Base-by-base conservation (phyloP, 2,329 filamentous ascomycete genomes). In the Colletotrichum karsti region DNA sequence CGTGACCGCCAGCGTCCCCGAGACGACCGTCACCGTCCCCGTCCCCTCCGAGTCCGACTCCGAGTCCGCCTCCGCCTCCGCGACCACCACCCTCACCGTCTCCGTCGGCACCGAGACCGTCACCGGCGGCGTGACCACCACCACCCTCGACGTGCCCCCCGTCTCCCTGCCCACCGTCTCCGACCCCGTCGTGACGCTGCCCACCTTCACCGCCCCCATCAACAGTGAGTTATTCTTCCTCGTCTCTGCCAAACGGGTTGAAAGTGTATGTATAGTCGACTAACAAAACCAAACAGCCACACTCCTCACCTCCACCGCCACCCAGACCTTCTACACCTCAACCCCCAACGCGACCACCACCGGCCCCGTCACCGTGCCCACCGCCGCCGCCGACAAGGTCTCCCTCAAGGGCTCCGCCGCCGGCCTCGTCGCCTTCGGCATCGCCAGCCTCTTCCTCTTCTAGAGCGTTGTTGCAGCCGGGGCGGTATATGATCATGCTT, bases 341-440 rank as follows among this genome's bases (percentile, higher is more conserved):
- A 33, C 69, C 18, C 70, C 73, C 67, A 77, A 77, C 61, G 71
- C 72, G 18, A 75, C 77, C n/a, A 61, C 69, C 39, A 73, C 74
- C 22, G 70, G 66, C n/a, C 61, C 74, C 44, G 66, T 75, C 26
- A 72, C 73, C 39, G 74, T 76, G 18, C 76, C 77, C 12, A 78
- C 76, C 18, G 78, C 77, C 33, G 77, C 77, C 15, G 71, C 67
- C 56, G 64, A 67, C 55, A 67, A 51, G 62, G 48, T 69, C 48
- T 15, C 35, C 24, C 59, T 78, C 76, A 73, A 78, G 68, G 71
- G 72, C 50, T 80, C 78, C 54, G 75, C 78, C 69, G 74, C 70
- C 44, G 78, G 78, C 35, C 72, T 80, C n/a, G 60, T 80, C 63
- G 78, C 76, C 37, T 80, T 80, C 67, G 77, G 77, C 69, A 77